Base-by-base conservation (phyloP, 805 yeast species). In the Brettanomyces sp. region DNA sequence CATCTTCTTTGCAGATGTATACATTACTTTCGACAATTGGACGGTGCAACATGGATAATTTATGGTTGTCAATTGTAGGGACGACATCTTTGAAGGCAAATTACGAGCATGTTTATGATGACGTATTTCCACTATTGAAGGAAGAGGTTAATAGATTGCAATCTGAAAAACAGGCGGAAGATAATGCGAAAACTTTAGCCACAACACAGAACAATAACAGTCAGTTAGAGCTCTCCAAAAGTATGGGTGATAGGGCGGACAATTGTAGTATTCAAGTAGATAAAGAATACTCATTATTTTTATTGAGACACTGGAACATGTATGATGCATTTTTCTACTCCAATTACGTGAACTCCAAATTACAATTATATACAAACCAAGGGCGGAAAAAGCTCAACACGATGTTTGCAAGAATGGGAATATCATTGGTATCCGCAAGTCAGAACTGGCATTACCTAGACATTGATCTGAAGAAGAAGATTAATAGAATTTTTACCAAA, bases 401-500 rank as follows among this genome's bases (percentile, higher is more conserved):
- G 55, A 74, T 93, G 77, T 87, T 93, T 67, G 99, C 99, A 1
- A 78, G 85, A 55, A 93, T 95, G 96, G 99, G 99, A 6, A 83
- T 93, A 5, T 82, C 96, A 0, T 69, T 93, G 42, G 82, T 79
- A 5, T 81, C 83, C n/a, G 93, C 98, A 0, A 84, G 82, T 56
- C 96, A 93, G 62, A 80, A 80, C 46, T 93, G 98, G 98, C 72
- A 83, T 24, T 95, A 91, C 60, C 79, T 91, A 81, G 93, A 88
- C 59, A 77, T 85, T 36, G 73, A 74, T 8, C 70, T 91, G 44
- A 95, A 93, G 60, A 78, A 81, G 47, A 82, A 80, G 49, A 66
- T 93, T 23, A 82, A 83, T 22, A 60, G 70, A 12, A 81, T 86
- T 22, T 84, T 93, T 57, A 74, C 70, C 49, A 79, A 78, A 53